Evolutionary conservation across 2,329 filamentous ascomycete species (phyloP).

Genomic region (Coniochaeta prunicola): DNA sequence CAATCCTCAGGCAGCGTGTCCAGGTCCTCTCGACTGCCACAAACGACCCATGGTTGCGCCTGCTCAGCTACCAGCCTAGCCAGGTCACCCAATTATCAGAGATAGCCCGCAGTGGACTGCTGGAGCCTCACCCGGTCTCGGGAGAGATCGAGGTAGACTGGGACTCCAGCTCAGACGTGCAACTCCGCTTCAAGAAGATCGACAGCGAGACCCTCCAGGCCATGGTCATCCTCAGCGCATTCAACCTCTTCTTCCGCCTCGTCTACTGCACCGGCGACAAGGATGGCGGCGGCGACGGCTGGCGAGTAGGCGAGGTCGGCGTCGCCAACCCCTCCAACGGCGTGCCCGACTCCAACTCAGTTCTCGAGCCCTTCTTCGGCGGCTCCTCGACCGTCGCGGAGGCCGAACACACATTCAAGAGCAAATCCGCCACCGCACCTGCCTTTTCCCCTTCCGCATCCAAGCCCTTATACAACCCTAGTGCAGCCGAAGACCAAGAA

Average conservation of each 20-base stretch:
- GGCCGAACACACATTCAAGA: constrained; percentile 50
- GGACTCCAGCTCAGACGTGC: constrained; percentile 38
- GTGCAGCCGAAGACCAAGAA: constrained; percentile 14
- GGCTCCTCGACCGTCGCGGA: constrained; percentile 45
- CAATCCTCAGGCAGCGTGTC: constrained; percentile 59
- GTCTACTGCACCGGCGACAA: constrained; percentile 63
- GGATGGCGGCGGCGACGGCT: constrained; percentile 54
- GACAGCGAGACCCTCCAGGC: constrained; percentile 71
- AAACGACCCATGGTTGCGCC: constrained; percentile 63
- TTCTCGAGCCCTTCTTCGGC: constrained; percentile 45
- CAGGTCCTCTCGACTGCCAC: constrained; percentile 54
- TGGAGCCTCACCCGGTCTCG: constrained; percentile 76
- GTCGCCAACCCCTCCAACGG: constrained; percentile 30
- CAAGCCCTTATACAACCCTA: constrained; percentile 8
- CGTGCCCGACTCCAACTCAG: background rate
- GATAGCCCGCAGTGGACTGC: constrained; percentile 51
- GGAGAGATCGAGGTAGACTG: constrained; percentile 72
- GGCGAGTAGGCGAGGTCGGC: constrained; percentile 66
- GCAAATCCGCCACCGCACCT: constrained; percentile 4
- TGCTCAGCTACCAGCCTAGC: constrained; percentile 61
- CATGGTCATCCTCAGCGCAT: constrained; percentile 52
- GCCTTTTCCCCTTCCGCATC: background rate
- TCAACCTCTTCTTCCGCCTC: constrained; percentile 54
- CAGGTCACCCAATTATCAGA: constrained; percentile 51
- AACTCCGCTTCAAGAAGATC: constrained; percentile 57